Evolutionary conservation across 202 grass and related monocot species (phyloP).

Genomic region (Zoysia matrella): DNA sequence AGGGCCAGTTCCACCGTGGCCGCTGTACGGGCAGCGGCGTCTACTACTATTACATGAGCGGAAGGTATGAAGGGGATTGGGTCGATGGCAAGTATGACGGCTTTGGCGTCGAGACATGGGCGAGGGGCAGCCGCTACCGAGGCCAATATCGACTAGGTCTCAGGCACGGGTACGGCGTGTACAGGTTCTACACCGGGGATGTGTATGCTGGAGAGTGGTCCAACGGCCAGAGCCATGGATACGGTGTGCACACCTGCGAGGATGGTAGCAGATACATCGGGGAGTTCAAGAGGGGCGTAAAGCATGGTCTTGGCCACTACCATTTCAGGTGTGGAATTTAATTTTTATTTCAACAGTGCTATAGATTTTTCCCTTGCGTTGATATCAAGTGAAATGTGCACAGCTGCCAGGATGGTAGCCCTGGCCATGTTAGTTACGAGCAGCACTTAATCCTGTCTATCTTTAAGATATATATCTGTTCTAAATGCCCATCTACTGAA

Average conservation of each 20-base stretch:
- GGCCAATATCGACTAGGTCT: conserved; percentile 89
- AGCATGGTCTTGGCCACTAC: conserved; percentile 95
- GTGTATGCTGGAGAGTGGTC: conserved; percentile 95
- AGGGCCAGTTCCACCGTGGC: conserved; percentile 83
- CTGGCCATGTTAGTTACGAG: conserved; percentile 10
- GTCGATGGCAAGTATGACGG: no score
- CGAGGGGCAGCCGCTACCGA: conserved; percentile 82
- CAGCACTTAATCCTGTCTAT: conserved; percentile 15
- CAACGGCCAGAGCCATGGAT: conserved; percentile 94
- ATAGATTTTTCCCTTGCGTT: conserved; percentile 16
- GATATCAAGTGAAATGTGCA: conserved; percentile 27
- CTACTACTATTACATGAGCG: conserved; percentile 99
- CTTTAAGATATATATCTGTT: conserved; percentile 11
- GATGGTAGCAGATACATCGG: conserved; percentile 94
- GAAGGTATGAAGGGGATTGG: conserved; percentile 54
- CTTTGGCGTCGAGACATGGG: conserved; percentile 69
- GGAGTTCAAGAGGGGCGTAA: conserved; percentile 97
- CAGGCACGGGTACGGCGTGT: conserved; percentile 84
- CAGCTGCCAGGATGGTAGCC: no score
- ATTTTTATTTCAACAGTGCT: conserved; percentile 16
- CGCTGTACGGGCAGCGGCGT: conserved; percentile 91
- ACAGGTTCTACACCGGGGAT: conserved; percentile 96
- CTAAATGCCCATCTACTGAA: conserved; percentile 6
- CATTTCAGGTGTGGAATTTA: conserved; percentile 86
- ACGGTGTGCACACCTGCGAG: conserved; percentile 93